Evolutionary conservation across 2,329 filamentous ascomycete genomes (phyloP), one percentile per base, ranked within the genome.

Genomic region (Fusarium agapanthi): DNA sequence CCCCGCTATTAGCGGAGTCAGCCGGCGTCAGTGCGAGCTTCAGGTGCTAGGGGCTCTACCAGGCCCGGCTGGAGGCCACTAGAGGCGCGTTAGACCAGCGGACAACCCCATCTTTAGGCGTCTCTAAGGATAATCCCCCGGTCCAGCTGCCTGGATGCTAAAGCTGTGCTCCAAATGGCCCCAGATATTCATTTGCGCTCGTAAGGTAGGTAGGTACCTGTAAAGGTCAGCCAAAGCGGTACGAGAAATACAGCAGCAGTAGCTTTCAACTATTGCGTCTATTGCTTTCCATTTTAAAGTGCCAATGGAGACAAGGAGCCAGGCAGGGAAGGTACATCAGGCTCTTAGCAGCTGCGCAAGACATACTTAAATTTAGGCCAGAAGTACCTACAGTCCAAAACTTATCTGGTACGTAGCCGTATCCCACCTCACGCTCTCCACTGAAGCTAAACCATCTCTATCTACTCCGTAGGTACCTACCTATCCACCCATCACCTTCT

Each of bases 51-150:
- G 72, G 74, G 65, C 61, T 55, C 51, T 68, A 57, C 41, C 62
- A 67, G 51, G 63, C 48, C 61, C 67, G 61, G 68, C 67, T 75
- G 71, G 61, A 76, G 65, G 37, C 65, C 58, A 68, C 65, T 68
- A 64, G 65, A 73, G 71, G 68, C 70, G 48, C 41, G 53, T 64
- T 73, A 67, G 70, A 68, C 61, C 67, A 60, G 58, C 71, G 51
- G 72, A 61, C 75, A 66, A 76, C 75, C 75, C 75, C 75, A 75
- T 77, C 72, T 76, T 77, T 75, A 62, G 69, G 73, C 70, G 67
- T 65, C 61, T 66, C 61, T 60, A 61, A 73, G 64, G 56, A 48
- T 53, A 64, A 63, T 69, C 61, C 69, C 72, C 72, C 61, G 61
- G 69, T 74, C 72, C 50, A 74, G 57, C 57, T 57, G 67, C 45